phyloP scores from a whole-genome alignment of 208 protist species.

The Trypanosoma lewisi region DNA sequence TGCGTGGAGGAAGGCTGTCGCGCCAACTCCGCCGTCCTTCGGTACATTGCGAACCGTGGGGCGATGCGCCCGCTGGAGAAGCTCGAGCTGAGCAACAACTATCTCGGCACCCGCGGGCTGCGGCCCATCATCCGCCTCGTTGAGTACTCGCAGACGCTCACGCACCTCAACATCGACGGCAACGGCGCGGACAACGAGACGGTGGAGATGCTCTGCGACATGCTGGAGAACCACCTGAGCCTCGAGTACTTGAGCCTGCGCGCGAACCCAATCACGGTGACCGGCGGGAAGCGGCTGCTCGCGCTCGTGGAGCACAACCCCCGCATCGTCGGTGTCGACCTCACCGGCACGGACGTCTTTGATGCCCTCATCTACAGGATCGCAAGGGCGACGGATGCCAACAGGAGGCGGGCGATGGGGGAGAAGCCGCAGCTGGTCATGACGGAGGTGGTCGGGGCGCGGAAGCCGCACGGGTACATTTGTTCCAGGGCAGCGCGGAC shows the following conservation, averaged over 20 bases:
- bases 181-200: slow-evolving; percentile 87
- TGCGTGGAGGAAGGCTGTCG: slow-evolving; percentile 78
- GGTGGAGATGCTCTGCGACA: slow-evolving; percentile 57
- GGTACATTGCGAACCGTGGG: slow-evolving; percentile 56
- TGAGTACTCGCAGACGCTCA: slow-evolving; percentile 74
- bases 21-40: slow-evolving; percentile 79
- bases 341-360: slow-evolving; percentile 80
- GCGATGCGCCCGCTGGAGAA: slow-evolving; percentile 28
- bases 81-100: slow-evolving; percentile 72
- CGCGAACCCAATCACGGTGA: slow-evolving; percentile 78
- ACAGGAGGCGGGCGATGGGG: slow-evolving; percentile 19
- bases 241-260: slow-evolving; percentile 63
- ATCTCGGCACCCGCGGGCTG: slow-evolving; percentile 86
- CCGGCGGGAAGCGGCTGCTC: slow-evolving; percentile 71
- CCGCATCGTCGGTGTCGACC: slow-evolving; percentile 62
- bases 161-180: slow-evolving; percentile 62
- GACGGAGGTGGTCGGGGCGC: neutral
- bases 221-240: slow-evolving; percentile 69
- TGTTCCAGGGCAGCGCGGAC: neutral
- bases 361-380: slow-evolving; percentile 70
- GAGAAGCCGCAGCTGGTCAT: slow-evolving; percentile 29
- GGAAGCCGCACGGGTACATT: slow-evolving; percentile 5
- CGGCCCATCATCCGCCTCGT: slow-evolving; percentile 81
- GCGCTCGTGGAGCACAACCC: slow-evolving; percentile 69
- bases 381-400: slow-evolving; percentile 36